Evolutionary conservation across 2,329 filamentous ascomycete species (phyloP).

Genomic region (Cercospora berteroae): DNA sequence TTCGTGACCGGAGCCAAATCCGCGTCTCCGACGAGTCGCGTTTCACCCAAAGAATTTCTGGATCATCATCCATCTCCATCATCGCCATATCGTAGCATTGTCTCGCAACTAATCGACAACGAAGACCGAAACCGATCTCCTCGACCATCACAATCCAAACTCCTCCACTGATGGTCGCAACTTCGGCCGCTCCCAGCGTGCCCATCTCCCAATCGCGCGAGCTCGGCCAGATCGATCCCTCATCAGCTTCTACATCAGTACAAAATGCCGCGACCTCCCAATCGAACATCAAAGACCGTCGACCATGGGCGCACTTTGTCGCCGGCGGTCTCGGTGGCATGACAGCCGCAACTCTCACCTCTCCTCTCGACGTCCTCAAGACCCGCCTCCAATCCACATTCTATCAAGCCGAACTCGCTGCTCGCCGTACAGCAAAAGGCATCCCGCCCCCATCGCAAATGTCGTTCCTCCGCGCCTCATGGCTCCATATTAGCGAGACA

Average conservation of each 20-base stretch:
- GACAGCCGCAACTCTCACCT: constrained; percentile 88
- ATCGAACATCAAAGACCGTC: constrained; percentile 42
- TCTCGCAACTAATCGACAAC: not conserved
- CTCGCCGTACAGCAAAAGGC: constrained; percentile 61
- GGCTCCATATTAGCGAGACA: constrained; percentile 79
- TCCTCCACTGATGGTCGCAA: constrained; percentile 15
- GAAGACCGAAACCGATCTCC: not conserved
- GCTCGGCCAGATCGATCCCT: constrained; percentile 30
- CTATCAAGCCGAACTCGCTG: constrained; percentile 78
- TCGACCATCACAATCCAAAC: not conserved
- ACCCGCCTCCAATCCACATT: constrained; percentile 92
- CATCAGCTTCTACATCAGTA: constrained; percentile 16
- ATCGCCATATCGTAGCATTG: not conserved
- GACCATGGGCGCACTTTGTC: constrained; percentile 89
- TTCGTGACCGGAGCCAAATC: not conserved
- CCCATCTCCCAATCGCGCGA: constrained; percentile 22
- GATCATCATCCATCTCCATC: not conserved
- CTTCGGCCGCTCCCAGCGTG: constrained; percentile 7
- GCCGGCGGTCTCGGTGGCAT: constrained; percentile 88
- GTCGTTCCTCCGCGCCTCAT: constrained; percentile 62
- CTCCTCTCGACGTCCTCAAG: constrained; percentile 89
- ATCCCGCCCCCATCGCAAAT: constrained; percentile 56
- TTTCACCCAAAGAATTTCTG: constrained; percentile 1
- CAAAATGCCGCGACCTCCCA: constrained; percentile 9
- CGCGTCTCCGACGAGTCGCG: not conserved